Conservation (phyloP, 352 stramenopile genomes). For the Phytophthora sp. region DNA sequence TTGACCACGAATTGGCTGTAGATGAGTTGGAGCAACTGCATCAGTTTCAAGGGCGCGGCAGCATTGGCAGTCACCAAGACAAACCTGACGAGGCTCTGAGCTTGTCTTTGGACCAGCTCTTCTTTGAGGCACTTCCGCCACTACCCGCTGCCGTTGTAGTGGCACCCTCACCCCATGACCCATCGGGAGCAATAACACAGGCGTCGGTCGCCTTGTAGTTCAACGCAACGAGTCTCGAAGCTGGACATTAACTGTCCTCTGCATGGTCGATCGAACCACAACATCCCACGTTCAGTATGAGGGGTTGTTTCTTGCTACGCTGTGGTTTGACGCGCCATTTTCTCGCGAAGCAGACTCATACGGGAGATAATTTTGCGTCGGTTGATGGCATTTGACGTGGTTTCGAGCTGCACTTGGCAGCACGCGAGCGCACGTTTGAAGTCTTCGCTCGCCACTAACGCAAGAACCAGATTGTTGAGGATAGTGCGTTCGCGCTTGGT, state of each 20-base stretch:
- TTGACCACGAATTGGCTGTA: conserved; percentile 60
- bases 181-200: conserved; percentile 24
- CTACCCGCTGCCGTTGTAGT: conserved; percentile 35
- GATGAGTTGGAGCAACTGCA: conserved; percentile 62
- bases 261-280: too few relatives aligned
- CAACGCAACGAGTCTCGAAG: neutral
- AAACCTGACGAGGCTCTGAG: conserved; percentile 9
- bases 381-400: conserved; percentile 73
- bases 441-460: conserved; percentile 67
- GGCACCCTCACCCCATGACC: conserved; percentile 34
- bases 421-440: conserved; percentile 61
- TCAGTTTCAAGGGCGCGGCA: conserved; percentile 23
- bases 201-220: conserved; percentile 35
- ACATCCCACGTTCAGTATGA: too few relatives aligned
- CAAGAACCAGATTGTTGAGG: conserved; percentile 85
- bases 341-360: conserved; percentile 75
- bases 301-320: too few relatives aligned
- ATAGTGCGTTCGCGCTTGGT: conserved; percentile 83
- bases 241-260: too few relatives aligned
- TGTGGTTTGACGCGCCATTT: conserved; percentile 28
- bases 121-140: conserved; percentile 43
- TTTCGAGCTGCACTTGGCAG: conserved; percentile 74
- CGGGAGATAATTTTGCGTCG: conserved; percentile 79
- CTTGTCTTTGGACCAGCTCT: conserved; percentile 37
- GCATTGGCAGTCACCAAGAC: conserved; percentile 16